Evolutionary conservation across 2,329 filamentous ascomycete species (phyloP), one percentile per base, ranked within the genome.

Genomic region (Helicocarpus griseus): DNA sequence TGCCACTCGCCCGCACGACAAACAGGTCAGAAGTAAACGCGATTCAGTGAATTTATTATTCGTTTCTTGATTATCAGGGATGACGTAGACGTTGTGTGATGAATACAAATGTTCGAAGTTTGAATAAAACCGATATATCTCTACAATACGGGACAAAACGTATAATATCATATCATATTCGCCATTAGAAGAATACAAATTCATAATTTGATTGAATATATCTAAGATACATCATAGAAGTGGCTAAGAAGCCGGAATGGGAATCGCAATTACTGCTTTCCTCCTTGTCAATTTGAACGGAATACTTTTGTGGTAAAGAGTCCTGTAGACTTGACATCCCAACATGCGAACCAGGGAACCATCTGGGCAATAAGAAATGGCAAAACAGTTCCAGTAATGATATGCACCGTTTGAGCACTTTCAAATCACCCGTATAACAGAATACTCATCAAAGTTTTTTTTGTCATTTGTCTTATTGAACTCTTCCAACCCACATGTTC

Each of bases 141-240:
- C n/a, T n/a, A n/a, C n/a, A n/a, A n/a, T n/a, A n/a, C n/a, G 21
- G 4, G 3, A 17, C 29, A 45, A n/a, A 28, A 33, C 17, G 8
- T n/a, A n/a, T n/a, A 13, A 46, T 35, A 35, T 35, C 31, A 35
- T 11, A 11, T 11, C 31, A 35, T 11, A 35, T 35, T 35, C 31
- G 5, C 31, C 3, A 35, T 35, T 35, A 6, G 31, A 35, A 47
- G 13, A 47, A 47, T 47, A 49, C 48, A 48, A 62, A 63, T 62
- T 69, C 65, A 59, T 67, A 63, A 68, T 60, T 62, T 67, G 67
- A 68, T 68, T 65, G 58, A 60, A 52, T 39, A 52, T 48, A 64
- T 65, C 63, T 69, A 69, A 67, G 65, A 67, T 69, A 68, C 65
- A 58, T 63, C 53, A 65, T 63, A 66, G 60, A 57, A 61, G 57